Evolutionary conservation across 2,329 filamentous ascomycete genomes (phyloP).

Genomic region (Domatiomyces catenatus): DNA sequence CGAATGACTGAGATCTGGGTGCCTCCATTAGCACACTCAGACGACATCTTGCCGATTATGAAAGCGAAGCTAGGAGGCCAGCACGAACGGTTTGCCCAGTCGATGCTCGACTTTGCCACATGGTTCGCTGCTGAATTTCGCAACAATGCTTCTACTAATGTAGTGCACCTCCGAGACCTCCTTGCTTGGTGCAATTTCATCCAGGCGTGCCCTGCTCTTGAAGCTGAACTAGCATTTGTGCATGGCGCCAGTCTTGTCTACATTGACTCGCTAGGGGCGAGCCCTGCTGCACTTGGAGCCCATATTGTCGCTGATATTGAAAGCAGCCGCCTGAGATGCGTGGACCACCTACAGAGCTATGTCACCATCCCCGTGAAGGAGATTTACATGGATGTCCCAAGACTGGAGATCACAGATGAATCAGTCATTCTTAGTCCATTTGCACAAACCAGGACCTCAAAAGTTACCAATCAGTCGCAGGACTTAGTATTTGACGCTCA

Average conservation of each 20-base stretch:
- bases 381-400: constrained; percentile 50
- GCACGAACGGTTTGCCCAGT: constrained; percentile 43
- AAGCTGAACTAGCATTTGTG: constrained; percentile 41
- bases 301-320: constrained; percentile 54
- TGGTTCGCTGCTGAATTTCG: constrained; percentile 81
- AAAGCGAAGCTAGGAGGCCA: constrained; percentile 51
- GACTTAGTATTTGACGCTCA: constrained; percentile 72
- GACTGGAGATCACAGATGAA: constrained; percentile 38
- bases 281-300: constrained; percentile 74
- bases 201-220: constrained; percentile 45
- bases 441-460: constrained; percentile 33
- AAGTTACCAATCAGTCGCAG: constrained; percentile 35
- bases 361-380: constrained; percentile 45
- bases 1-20: constrained; percentile 99
- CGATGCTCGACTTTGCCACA: constrained; percentile 72
- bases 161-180: constrained; percentile 81
- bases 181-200: constrained; percentile 89
- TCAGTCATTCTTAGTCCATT: constrained; percentile 60
- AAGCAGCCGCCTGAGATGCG: constrained; percentile 55
- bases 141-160: constrained; percentile 55
- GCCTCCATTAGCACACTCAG: constrained; percentile 64
- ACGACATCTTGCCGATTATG: constrained; percentile 81
- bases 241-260: constrained; percentile 93
- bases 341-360: constrained; percentile 55
- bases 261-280: constrained; percentile 86